Evolutionary conservation across 257 asterid species (phyloP).

Genomic region (Henckelia pumila): DNA sequence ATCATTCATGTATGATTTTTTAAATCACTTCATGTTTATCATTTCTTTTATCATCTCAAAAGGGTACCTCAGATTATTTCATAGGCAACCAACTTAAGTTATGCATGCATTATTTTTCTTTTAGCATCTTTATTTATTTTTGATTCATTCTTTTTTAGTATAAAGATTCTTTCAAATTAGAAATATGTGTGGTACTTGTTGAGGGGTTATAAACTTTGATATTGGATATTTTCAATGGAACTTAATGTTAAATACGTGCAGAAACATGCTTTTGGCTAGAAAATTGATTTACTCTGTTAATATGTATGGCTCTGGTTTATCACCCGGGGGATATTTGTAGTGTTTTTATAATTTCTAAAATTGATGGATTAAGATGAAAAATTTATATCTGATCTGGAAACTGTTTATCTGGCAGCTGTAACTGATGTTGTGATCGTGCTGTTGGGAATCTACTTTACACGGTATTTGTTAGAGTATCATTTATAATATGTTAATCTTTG

Average conservation of each 20-base stretch:
- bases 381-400: not conserved
- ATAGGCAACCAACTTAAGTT: not conserved
- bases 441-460: slow-evolving; percentile 83
- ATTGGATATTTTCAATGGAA: not conserved
- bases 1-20: no score
- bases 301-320: no score
- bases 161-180: not conserved
- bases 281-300: not conserved
- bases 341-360: no score
- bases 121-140: no score
- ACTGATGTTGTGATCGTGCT: slow-evolving; percentile 68
- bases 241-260: not conserved
- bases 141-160: not conserved
- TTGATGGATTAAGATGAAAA: no score
- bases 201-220: not conserved
- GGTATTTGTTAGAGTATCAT: slow-evolving; percentile 24
- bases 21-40: no score
- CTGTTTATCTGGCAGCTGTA: slow-evolving; percentile 63
- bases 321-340: no score
- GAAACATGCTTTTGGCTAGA: not conserved
- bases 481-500: slow-evolving; percentile 6
- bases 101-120: not conserved
- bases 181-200: not conserved
- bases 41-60: no score
- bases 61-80: no score